A percentile compares a stretch with the other conserved stretches of the same genome.
Conservation (phyloP, 2,329 filamentous ascomycete genomes). For the Allantophomopsis cytisporea region DNA sequence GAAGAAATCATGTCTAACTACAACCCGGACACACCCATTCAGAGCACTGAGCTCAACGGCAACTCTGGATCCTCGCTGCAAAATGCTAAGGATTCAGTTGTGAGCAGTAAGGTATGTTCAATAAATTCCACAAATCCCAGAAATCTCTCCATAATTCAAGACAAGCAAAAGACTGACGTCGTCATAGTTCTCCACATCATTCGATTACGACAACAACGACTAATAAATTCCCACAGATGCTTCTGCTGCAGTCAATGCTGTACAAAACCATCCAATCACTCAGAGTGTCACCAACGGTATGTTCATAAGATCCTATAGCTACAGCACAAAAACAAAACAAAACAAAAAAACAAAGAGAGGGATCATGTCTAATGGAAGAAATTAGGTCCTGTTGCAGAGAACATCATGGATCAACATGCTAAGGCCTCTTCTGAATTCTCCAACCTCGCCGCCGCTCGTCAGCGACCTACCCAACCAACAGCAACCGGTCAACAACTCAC, state of each 20-base stretch:
- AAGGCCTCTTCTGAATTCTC: constrained; percentile 42
- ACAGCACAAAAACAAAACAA: not conserved
- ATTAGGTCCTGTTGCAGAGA: constrained; percentile 43
- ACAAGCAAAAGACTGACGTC: too few species aligned
- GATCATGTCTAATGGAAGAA: too few species aligned
- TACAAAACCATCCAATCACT: constrained; percentile 17
- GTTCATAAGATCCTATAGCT: constrained; percentile 4
- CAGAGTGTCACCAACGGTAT: constrained; percentile 17
- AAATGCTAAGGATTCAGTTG: constrained; percentile 10
- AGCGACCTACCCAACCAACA: constrained; percentile 35
- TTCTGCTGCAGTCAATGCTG: constrained; percentile 15
- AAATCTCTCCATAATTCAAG: too few species aligned
- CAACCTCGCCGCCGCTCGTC: constrained; percentile 42
- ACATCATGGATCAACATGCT: constrained; percentile 38
- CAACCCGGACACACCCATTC: too few species aligned
- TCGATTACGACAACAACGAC: constrained; percentile 1
- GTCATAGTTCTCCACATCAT: too few species aligned
- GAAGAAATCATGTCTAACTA: too few species aligned
- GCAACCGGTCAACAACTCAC: constrained; percentile 50
- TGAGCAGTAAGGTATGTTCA: constrained; percentile 14
- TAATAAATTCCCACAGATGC: constrained; percentile 13
- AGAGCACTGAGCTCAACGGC: too few species aligned
- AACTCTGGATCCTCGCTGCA: constrained; percentile 7
- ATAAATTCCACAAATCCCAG: too few species aligned
- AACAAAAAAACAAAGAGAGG: constrained; percentile 5